Conservation (phyloP, 164 flowering plant genomes). For the Sextonia rubra region DNA sequence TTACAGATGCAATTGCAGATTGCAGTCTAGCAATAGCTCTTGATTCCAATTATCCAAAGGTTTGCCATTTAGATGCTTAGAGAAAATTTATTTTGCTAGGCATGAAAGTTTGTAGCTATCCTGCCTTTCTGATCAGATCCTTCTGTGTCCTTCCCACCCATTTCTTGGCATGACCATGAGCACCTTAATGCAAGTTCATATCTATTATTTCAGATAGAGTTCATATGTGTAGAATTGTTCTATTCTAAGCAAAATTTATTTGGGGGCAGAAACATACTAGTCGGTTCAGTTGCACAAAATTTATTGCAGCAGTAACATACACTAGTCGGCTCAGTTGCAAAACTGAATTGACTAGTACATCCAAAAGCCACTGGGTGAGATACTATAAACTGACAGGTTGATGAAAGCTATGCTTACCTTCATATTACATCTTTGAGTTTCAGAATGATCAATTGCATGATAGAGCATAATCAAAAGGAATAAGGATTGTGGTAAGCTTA, state of each 20-base stretch:
- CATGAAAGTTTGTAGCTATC: too few species aligned
- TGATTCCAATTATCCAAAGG: constrained; percentile 77
- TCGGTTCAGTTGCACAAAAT: too few species aligned
- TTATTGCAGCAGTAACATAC: background rate
- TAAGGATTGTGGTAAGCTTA: too few species aligned
- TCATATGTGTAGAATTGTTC: background rate
- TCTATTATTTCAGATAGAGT: too few species aligned
- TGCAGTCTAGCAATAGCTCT: constrained; percentile 93
- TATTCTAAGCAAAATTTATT: too few species aligned
- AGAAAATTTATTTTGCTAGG: too few species aligned
- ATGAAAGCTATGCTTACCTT: too few species aligned
- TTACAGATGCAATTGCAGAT: constrained; percentile 93
- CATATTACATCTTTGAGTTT: too few species aligned
- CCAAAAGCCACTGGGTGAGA: background rate
- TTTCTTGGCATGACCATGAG: background rate
- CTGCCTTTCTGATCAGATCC: background rate
- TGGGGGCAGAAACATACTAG: background rate
- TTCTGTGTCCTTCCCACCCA: background rate
- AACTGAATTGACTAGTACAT: background rate
- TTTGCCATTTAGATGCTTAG: constrained; percentile 18
- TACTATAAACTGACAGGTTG: background rate
- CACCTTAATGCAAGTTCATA: background rate
- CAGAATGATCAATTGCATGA: too few species aligned
- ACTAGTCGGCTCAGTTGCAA: background rate
- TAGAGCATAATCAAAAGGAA: too few species aligned